Conservation (phyloP, 2,329 filamentous ascomycete species). For the Cladorrhinum sp. region DNA sequence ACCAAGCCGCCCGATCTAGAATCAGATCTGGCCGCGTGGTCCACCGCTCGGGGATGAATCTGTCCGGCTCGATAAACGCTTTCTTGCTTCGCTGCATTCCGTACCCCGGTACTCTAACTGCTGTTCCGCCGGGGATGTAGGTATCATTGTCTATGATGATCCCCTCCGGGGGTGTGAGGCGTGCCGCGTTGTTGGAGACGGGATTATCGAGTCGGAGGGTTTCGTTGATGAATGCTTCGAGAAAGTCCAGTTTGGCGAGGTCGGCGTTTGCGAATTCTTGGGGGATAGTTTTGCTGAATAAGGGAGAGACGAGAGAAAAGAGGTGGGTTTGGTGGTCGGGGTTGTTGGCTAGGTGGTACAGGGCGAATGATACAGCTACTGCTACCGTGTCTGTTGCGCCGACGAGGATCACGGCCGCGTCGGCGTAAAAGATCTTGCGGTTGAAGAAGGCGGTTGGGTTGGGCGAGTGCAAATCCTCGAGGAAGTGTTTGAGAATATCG, state of each 20-base stretch:
- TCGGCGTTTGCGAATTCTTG: slow-evolving; percentile 24
- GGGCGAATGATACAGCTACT: too few species aligned
- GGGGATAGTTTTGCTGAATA: slow-evolving; percentile 17
- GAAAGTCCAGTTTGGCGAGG: slow-evolving; percentile 14
- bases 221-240: slow-evolving; percentile 32
- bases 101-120: slow-evolving; percentile 15
- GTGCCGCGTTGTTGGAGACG: slow-evolving; percentile 28
- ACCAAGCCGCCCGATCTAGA: slow-evolving; percentile 24
- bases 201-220: slow-evolving; percentile 32
- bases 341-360: slow-evolving; percentile 18
- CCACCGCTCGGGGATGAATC: slow-evolving; percentile 36
- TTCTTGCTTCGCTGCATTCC: slow-evolving; percentile 9
- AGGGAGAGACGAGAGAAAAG: slow-evolving; percentile 12
- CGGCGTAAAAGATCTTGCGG: slow-evolving; percentile 23
- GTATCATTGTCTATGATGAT: slow-evolving; percentile 25
- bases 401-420: slow-evolving; percentile 25
- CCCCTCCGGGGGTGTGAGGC: slow-evolving; percentile 28
- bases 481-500: too few species aligned
- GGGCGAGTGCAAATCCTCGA: slow-evolving; percentile 24
- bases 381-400: too few species aligned
- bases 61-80: slow-evolving; percentile 21
- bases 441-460: slow-evolving; percentile 25
- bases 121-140: slow-evolving; percentile 26
- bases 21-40: slow-evolving; percentile 31
- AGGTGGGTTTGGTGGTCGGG: slow-evolving; percentile 12